Base-by-base conservation (phyloP, 306 rosid genomes). In the Erythrophleum fordii region DNA sequence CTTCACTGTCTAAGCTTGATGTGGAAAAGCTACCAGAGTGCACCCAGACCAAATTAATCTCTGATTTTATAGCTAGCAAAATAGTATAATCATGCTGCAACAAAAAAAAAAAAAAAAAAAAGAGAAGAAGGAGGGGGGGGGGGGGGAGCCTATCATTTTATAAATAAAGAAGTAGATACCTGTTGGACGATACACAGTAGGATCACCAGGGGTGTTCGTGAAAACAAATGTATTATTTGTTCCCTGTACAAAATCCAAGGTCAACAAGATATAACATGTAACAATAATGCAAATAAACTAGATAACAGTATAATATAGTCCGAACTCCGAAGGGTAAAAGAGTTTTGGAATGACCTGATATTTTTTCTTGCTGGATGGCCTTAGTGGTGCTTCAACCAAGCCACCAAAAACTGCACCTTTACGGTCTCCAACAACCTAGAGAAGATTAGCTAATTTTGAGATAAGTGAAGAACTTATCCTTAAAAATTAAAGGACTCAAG, bases 371-470 rank as follows among this genome's bases (percentile, higher is more conserved):
- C 52, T 87, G 76, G 91, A 87, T 31, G 97, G 88, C 80, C 77
- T 92, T 29, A 91, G 85, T 42, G 98, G 98, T 69, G 98, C 97
- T 85, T 95, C 98, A 77, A 95, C 89, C 86, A 95, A 82, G 85
- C 97, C 91, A 8, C 97, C 98, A 86, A 95, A 95, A n/a, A 93
- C 97, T 18, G 95, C 97, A 83, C 97, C 98, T 84, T 80, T 85
- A 77, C 82, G 86, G 71, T 95, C 97, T 60, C 97, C 93, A 69
- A 95, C 94, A 87, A 92, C 92, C 98, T 94, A 85, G 60, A 87
- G 83, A 64, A 52, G 31, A 67, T 62, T 66, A 53, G 26, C 72
- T 35, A 10, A 17, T 29, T 34, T 49, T 73, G 34, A 86, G 61
- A 11, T 25, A 39, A 56, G 66, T 35, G 17, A 29, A 45, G 74